Evolutionary conservation across 306 rosid genomes (phyloP).

Genomic region (Chamaecrista fasciculata): DNA sequence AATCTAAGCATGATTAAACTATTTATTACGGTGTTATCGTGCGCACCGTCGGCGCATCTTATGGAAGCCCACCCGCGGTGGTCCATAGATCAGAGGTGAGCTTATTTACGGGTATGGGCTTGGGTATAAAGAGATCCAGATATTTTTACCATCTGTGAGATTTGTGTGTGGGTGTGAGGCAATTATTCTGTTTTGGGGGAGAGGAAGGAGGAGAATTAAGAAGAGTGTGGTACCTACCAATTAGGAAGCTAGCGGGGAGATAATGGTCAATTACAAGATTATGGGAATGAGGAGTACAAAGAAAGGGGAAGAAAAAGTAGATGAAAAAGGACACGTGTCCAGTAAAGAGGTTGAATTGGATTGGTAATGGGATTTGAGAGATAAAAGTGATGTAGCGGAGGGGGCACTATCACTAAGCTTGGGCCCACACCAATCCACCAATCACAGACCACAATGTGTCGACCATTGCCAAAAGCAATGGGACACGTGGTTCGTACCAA

Average conservation of each 20-base stretch:
- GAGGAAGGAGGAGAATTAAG: too few relatives aligned
- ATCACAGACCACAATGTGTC: constrained; percentile 25
- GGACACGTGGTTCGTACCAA: constrained; percentile 14
- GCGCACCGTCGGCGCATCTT: constrained; percentile 19
- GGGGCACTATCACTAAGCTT: neutral
- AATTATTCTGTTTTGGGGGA: constrained; percentile 10
- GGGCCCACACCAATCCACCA: constrained; percentile 25
- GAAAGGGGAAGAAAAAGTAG: neutral
- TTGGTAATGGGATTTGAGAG: constrained; percentile 3
- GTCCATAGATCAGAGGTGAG: too few relatives aligned
- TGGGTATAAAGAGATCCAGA: too few relatives aligned
- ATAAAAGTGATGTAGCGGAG: neutral
- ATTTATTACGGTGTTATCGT: constrained; percentile 29
- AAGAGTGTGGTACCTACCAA: neutral
- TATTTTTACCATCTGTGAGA: too few relatives aligned
- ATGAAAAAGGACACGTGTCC: neutral
- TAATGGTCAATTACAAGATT: too few relatives aligned
- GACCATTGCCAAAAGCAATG: constrained; percentile 21
- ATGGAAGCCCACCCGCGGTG: constrained; percentile 11
- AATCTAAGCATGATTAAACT: constrained; percentile 49
- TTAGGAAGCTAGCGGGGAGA: neutral
- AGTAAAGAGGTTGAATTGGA: constrained; percentile 5
- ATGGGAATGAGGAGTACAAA: neutral
- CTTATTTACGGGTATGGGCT: too few relatives aligned
- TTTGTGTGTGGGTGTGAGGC: neutral